phyloP scores from a whole-genome alignment of 2,329 filamentous ascomycete species.

The Teratosphaeria gauchensis region DNA sequence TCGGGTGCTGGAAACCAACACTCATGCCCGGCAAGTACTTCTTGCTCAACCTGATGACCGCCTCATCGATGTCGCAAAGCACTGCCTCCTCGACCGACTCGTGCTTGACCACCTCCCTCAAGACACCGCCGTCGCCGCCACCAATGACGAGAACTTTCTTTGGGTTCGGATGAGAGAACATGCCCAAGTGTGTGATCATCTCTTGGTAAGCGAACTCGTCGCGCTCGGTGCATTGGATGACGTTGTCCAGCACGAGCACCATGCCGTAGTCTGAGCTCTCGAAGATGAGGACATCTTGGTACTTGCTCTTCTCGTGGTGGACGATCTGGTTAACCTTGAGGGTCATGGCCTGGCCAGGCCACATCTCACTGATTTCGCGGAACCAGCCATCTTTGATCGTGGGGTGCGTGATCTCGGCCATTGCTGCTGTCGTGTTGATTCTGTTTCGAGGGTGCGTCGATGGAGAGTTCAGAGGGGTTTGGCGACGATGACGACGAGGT shows the following conservation, averaged over 20 bases:
- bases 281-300: conserved; percentile 98
- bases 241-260: conserved; percentile 94
- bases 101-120: conserved; percentile 98
- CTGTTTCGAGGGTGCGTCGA: neutral
- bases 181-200: conserved; percentile 98
- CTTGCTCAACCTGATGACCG: conserved; percentile 97
- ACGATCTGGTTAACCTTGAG: conserved; percentile 95
- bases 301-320: conserved; percentile 98
- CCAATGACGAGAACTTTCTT: conserved; percentile 98
- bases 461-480: neutral
- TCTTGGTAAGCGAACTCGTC: conserved; percentile 98
- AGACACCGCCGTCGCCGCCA: conserved; percentile 91
- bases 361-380: conserved; percentile 97
- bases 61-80: conserved; percentile 98
- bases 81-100: conserved; percentile 90
- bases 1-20: conserved; percentile 81
- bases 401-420: conserved; percentile 64
- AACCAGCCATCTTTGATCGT: conserved; percentile 98
- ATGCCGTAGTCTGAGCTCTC: conserved; percentile 95
- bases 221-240: conserved; percentile 96
- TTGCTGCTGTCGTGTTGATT: conserved; percentile 25
- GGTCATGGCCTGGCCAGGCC: conserved; percentile 98
- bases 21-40: conserved; percentile 93
- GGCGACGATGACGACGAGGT: neutral
- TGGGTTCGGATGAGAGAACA: conserved; percentile 97